Conservation (phyloP, 169 alveolate species). For the Condylostoma magnum region DNA sequence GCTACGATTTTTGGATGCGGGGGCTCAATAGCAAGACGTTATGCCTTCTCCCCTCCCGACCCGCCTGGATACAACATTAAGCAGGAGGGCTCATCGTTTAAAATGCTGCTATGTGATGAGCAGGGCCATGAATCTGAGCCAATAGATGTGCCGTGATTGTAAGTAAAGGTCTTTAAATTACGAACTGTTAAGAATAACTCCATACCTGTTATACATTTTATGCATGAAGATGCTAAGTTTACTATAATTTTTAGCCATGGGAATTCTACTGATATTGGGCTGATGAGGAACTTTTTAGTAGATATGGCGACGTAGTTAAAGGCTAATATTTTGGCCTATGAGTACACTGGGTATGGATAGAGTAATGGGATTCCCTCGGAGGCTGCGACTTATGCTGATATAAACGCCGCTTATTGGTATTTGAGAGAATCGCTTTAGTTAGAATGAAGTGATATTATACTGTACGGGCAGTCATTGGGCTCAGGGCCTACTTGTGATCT, state of each 20-base stretch:
- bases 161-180: not conserved
- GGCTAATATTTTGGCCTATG: slow-evolving; percentile 83
- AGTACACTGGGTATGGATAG: slow-evolving; percentile 91
- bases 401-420: slow-evolving; percentile 64
- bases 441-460: slow-evolving; percentile 60
- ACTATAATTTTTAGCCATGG: slow-evolving; percentile 87
- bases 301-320: slow-evolving; percentile 47
- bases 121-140: not conserved
- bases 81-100: not conserved
- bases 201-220: not conserved
- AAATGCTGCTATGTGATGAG: slow-evolving; percentile 9
- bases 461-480: slow-evolving; percentile 89
- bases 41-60: slow-evolving; percentile 29
- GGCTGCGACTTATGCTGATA: slow-evolving; percentile 56
- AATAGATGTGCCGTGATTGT: slow-evolving; percentile 1
- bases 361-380: slow-evolving; percentile 79
- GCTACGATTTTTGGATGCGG: slow-evolving; percentile 8
- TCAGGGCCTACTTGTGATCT: slow-evolving; percentile 85
- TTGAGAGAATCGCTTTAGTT: slow-evolving; percentile 47
- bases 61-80: slow-evolving; percentile 15
- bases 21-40: not conserved
- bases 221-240: slow-evolving; percentile 35
- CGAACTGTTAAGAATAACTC: not conserved
- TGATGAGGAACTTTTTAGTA: slow-evolving; percentile 48
- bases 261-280: slow-evolving; percentile 89